Conservation (phyloP, 2,329 filamentous ascomycete species). For the Hymenoscyphus salicellus region DNA sequence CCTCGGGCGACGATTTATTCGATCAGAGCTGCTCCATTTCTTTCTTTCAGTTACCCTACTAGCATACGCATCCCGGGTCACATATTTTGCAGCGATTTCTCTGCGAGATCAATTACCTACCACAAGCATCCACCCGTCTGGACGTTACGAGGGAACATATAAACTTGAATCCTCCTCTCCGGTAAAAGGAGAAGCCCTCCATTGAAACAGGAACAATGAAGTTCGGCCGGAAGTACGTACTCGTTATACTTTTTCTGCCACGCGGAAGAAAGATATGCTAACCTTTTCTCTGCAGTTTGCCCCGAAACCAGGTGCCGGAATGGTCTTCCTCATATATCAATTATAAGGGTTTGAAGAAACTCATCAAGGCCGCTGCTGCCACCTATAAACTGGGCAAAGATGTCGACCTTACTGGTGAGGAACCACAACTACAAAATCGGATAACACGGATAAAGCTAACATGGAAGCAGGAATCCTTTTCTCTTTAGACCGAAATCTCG, state of each 20-base stretch:
- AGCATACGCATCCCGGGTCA: constrained; percentile 9
- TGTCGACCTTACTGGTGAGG: constrained; percentile 80
- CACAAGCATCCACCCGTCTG: neutral
- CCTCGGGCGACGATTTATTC: constrained; percentile 24
- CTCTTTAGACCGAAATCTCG: constrained; percentile 91
- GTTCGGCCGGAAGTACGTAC: constrained; percentile 59
- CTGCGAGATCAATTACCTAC: neutral
- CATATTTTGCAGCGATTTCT: neutral
- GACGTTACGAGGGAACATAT: neutral
- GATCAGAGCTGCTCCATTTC: constrained; percentile 31
- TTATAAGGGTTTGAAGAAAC: constrained; percentile 90
- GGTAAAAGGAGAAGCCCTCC: neutral
- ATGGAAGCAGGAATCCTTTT: constrained; percentile 81
- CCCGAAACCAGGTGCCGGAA: constrained; percentile 81
- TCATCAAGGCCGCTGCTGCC: constrained; percentile 75
- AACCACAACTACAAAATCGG: constrained; percentile 29
- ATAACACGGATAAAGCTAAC: constrained; percentile 34
- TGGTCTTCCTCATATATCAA: constrained; percentile 84
- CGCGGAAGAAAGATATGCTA: neutral
- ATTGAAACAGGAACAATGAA: constrained; percentile 47
- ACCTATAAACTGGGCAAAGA: constrained; percentile 66
- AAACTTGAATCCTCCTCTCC: neutral
- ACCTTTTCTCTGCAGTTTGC: constrained; percentile 49
- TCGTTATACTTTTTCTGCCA: neutral
- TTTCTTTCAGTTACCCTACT: constrained; percentile 20